Evolutionary conservation across 106 monocot species (phyloP).

Genomic region (Narthecium ossifragum): DNA sequence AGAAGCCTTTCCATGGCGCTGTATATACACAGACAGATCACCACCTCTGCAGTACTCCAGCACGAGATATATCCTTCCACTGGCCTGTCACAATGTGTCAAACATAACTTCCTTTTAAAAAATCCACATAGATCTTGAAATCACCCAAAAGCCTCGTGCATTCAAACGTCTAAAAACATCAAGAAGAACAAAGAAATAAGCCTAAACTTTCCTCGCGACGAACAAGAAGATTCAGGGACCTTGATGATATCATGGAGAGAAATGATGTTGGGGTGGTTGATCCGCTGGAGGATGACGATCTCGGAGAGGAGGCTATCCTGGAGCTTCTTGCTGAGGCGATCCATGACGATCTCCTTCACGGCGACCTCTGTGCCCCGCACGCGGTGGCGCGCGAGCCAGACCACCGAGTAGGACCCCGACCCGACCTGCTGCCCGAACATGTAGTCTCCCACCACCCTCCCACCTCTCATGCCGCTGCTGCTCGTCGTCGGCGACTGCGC

Average conservation of each 20-base stretch:
- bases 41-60: slow-evolving; percentile 94
- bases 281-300: slow-evolving; percentile 61
- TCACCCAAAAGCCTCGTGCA: too few species aligned
- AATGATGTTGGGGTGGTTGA: slow-evolving; percentile 83
- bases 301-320: slow-evolving; percentile 86
- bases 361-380: slow-evolving; percentile 64
- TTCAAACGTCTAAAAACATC: too few species aligned
- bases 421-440: slow-evolving; percentile 77
- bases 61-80: slow-evolving; percentile 70
- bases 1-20: slow-evolving; percentile 54
- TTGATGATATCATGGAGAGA: slow-evolving; percentile 64
- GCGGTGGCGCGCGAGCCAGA: slow-evolving; percentile 79
- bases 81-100: slow-evolving; percentile 28
- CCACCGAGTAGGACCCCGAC: slow-evolving; percentile 81
- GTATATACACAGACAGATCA: slow-evolving; percentile 73
- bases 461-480: slow-evolving; percentile 16
- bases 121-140: background rate
- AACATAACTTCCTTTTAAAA: too few species aligned
- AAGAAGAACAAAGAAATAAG: background rate
- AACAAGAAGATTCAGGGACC: slow-evolving; percentile 24
- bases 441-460: slow-evolving; percentile 77
- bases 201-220: too few species aligned
- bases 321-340: slow-evolving; percentile 73
- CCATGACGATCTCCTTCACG: slow-evolving; percentile 87
- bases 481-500: background rate